Evolutionary conservation across 73 alveolate species (phyloP), one percentile per base, ranked within the genome.

Genomic region (Halteria grandinella): DNA sequence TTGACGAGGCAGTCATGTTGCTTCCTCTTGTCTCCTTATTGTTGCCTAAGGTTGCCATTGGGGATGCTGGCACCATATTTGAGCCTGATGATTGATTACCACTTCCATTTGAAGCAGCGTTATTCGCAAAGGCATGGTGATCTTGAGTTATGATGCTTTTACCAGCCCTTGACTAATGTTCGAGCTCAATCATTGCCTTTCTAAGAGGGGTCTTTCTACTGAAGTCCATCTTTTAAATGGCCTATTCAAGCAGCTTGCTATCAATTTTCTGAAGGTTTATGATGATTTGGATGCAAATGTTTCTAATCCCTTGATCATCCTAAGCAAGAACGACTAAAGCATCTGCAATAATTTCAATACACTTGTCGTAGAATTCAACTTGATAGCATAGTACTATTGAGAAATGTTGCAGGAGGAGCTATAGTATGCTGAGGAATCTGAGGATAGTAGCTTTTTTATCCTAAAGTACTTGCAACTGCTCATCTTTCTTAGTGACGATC

Each of bases 311-410:
- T 10, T 31, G 41, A 34, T 40, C 76, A 15, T 57, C 17, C 31
- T 21, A 14, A 10, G 50, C 18, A 39, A 14, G 50, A 39, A 39
- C 18, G 17, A 32, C n/a, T 27, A 62, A 21, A 3, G 60, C 43
- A 41, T 75, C 75, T 43, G 81, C 91, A 0, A 82, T 29, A 0
- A 70, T 28, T 32, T 71, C 86, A 32, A 71, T 45, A 49, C 53
- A 23, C 45, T 57, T 51, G 33, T 82, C 91, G 21, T 57, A 41
- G 48, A 82, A 82, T n/a, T 82, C 91, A 1, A 69, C 55, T 33
- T 82, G 34, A 49, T 82, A 82, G 58, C 86, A 72, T 6, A 82
- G 41, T 2, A 82, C 83, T 34, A 82, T 74, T 25, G 91, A 82
- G 55, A 82, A 82, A 29, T 82, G 79, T 17, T 71, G 17, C 28